phyloP scores from a whole-genome alignment of 2,329 filamentous ascomycete species.

The Chaetomiaceae sp. region DNA sequence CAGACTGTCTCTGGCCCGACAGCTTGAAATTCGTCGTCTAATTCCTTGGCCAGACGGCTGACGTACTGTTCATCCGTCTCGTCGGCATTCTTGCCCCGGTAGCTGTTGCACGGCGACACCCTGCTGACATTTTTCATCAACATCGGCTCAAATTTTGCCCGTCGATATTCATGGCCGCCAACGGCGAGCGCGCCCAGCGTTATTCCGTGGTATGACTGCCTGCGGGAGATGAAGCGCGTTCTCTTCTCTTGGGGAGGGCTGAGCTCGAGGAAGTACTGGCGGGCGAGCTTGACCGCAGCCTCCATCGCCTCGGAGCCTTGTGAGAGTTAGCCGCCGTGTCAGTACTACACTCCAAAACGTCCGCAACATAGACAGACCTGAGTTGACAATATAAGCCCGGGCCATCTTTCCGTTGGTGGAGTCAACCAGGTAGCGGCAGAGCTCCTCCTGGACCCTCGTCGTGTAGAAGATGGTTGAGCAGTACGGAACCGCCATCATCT shows the following conservation, averaged over 20 bases:
- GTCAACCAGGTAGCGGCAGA: conserved; percentile 35
- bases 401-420: conserved; percentile 36
- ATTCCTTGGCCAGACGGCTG: conserved; percentile 53
- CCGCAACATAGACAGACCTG: conserved; percentile 28
- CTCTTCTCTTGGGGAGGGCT: conserved; percentile 49
- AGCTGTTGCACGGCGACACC: conserved; percentile 64
- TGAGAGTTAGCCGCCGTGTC: conserved; percentile 24
- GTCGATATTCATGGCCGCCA: conserved; percentile 57
- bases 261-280: conserved; percentile 60
- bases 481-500: conserved; percentile 39
- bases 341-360: too few relatives aligned
- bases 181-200: conserved; percentile 64
- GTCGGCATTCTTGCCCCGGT: conserved; percentile 46
- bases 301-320: conserved; percentile 60
- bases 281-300: conserved; percentile 58
- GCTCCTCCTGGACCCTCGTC: conserved; percentile 35
- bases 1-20: conserved; percentile 62
- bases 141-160: conserved; percentile 58
- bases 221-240: conserved; percentile 61
- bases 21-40: conserved; percentile 61
- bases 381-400: conserved; percentile 36
- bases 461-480: conserved; percentile 41
- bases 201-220: conserved; percentile 66
- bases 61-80: conserved; percentile 60
- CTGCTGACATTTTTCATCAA: conserved; percentile 52